Evolutionary conservation across 2,329 filamentous ascomycete genomes (phyloP), one percentile per base, ranked within the genome.

Genomic region (Arthrobotrys entomopaga): DNA sequence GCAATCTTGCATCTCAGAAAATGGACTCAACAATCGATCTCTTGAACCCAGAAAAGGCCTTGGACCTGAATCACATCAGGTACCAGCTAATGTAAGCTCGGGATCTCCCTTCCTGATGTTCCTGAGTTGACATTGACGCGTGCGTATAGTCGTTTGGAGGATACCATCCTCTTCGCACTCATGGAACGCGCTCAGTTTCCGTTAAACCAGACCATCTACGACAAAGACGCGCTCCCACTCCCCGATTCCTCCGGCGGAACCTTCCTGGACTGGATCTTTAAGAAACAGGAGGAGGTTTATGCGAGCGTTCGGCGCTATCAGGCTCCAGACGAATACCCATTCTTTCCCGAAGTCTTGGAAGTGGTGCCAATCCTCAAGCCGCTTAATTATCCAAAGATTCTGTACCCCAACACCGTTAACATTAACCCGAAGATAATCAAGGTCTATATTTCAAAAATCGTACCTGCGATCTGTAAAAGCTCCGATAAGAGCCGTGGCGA

Each of bases 131-230:
- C 11, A 19, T 1, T 46, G 13, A 13, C 1, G 42, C 6, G 42
- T 3, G 42, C 5, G 42, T 46, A n/a, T 40, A 99, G 95, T 80
- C 95, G 95, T 19, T 87, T 98, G 16, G 95, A 99, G 84, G 95
- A 99, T 81, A 98, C 94, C 75, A 98, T 99, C 80, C 96, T 92
- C 77, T 97, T 96, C 83, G 91, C 97, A 82, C 86, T 99, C 43
- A 98, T 98, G 80, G 95, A 99, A 83, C 90, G 95, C 46, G 94
- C 94, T n/a, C 95, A 99, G 82, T 99, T 98, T 82, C 92, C 94
- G 2, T 86, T 96, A 77, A 98, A 97, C 84, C 85, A 87, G 80
- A 92, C 89, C 79, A 93, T 98, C 82, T 99, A 99, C 84, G 82
- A 84, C 11, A 87, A 92, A 6, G 91, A 90, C 73, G 91, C 91